These are phyloP conservation scores for Naganishia liquefaciens DNA, from an alignment of 1,284 basidiomycete genomes.

Conservation along the genomic window DNA sequence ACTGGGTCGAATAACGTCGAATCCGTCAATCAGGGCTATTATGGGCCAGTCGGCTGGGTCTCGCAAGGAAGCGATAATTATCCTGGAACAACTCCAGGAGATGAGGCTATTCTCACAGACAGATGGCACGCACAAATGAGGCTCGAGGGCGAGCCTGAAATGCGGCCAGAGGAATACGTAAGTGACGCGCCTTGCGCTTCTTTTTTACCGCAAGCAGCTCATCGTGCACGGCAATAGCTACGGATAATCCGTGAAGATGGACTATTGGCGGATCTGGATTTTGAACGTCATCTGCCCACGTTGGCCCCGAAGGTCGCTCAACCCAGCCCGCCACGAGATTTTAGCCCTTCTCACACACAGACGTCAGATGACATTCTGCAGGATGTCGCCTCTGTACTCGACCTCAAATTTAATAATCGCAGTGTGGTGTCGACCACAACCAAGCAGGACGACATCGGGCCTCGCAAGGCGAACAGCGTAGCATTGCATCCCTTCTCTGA, in stretches of 20 bases:
- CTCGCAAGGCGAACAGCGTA: not conserved
- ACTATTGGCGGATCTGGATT: slow-evolving; percentile 19
- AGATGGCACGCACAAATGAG: not conserved
- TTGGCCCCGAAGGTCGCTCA: not conserved
- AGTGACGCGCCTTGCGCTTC: not conserved
- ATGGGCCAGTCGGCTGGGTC: slow-evolving; percentile 19
- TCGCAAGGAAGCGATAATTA: not conserved
- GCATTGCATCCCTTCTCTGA: not conserved
- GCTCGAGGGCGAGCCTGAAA: slow-evolving; percentile 1
- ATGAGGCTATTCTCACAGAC: slow-evolving; percentile 8
- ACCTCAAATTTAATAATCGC: slow-evolving; percentile 12
- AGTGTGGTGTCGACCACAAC: not conserved
- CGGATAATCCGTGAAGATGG: slow-evolving; percentile 26
- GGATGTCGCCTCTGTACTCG: slow-evolving; percentile 18
- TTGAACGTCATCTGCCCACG: slow-evolving; percentile 9
- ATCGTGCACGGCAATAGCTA: not conserved
- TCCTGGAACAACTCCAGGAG: not conserved
- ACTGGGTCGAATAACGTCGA: not conserved
- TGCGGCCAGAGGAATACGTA: slow-evolving; percentile 28
- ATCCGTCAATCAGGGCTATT: not conserved
- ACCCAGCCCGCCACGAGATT: not conserved
- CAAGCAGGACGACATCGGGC: not conserved
- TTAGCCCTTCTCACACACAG: slow-evolving; percentile 20
- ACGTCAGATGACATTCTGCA: slow-evolving; percentile 18
- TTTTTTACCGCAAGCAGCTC: too few species aligned